These are phyloP conservation scores for Phyllachora maydis DNA, from an alignment of 2,329 filamentous ascomycete genomes.

Conservation along the genomic window DNA sequence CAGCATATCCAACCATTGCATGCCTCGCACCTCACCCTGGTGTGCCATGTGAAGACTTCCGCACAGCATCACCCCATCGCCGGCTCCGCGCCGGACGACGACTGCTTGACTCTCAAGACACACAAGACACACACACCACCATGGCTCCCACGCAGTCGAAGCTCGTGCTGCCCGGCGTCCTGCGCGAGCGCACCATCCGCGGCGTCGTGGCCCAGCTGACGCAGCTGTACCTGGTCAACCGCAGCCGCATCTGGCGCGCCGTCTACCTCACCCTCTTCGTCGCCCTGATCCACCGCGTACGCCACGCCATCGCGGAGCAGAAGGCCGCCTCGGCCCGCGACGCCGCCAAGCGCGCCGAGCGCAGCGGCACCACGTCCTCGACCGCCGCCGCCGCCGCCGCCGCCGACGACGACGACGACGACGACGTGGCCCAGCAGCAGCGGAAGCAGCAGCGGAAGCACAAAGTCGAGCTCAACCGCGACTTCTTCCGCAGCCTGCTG, in stretches of 20 bases:
- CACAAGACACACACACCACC: no score
- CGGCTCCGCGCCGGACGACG: no score
- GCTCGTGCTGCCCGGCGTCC: slow-evolving; percentile 23
- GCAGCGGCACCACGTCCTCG: slow-evolving; percentile 27
- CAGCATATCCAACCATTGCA: no score
- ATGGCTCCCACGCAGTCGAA: slow-evolving; percentile 62
- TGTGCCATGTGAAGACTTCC: no score
- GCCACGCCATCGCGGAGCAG: slow-evolving; percentile 81
- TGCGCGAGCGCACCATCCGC: no score
- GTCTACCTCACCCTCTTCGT: slow-evolving; percentile 70
- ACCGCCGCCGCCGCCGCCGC: slow-evolving; percentile 13
- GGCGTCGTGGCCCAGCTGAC: slow-evolving; percentile 46
- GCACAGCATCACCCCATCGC: no score
- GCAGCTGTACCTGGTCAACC: slow-evolving; percentile 55
- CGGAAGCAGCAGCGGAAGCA: no score
- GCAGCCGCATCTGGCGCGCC: slow-evolving; percentile 61
- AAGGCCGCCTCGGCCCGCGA: slow-evolving; percentile 62
- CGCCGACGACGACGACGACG: no score
- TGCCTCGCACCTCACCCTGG: no score
- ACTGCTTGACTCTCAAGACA: no score
- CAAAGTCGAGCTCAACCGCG: slow-evolving; percentile 82
- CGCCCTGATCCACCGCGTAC: slow-evolving; percentile 68
- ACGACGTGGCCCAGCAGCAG: slow-evolving; percentile 14
- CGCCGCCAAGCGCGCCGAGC: slow-evolving; percentile 28
- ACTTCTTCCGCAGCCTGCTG: slow-evolving; percentile 56